phyloP scores from a whole-genome alignment of 495 filamentous ascomycete genomes.

The Penicillium odoratum region DNA sequence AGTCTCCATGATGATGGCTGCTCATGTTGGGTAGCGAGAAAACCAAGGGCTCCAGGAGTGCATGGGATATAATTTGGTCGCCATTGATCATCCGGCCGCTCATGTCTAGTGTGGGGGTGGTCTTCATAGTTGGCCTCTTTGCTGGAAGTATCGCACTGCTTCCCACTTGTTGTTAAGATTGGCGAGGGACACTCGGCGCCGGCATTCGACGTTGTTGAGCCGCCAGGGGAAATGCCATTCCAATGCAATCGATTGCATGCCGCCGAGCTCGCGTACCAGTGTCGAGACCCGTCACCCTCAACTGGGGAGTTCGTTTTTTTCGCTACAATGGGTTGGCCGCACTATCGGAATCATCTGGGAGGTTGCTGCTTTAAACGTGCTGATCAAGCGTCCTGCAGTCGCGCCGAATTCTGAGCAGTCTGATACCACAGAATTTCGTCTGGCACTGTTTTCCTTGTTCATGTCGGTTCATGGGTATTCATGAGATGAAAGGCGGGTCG shows the following conservation, averaged over 20 bases:
- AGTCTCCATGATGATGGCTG: background rate
- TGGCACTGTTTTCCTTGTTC: background rate
- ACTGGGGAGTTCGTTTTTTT: background rate
- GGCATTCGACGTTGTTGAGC: background rate
- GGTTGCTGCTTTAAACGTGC: background rate
- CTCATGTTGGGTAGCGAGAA: background rate
- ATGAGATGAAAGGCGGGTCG: no score
- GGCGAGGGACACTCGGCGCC: background rate
- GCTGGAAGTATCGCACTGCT: background rate
- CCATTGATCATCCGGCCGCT: background rate
- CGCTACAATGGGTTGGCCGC: constrained; percentile 4
- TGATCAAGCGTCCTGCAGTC: constrained; percentile 5
- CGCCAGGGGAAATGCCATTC: background rate
- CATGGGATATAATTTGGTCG: background rate
- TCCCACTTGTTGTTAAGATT: background rate
- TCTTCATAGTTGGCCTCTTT: background rate
- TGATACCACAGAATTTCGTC: background rate
- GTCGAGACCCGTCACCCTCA: background rate
- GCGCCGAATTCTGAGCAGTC: constrained; percentile 2
- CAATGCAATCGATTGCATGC: background rate
- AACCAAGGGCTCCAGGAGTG: background rate
- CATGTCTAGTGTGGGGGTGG: background rate
- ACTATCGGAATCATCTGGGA: background rate
- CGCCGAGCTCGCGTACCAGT: background rate
- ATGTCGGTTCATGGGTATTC: background rate